phyloP scores from a whole-genome alignment of 2,329 filamentous ascomycete species.

The Esteya vermicola region DNA sequence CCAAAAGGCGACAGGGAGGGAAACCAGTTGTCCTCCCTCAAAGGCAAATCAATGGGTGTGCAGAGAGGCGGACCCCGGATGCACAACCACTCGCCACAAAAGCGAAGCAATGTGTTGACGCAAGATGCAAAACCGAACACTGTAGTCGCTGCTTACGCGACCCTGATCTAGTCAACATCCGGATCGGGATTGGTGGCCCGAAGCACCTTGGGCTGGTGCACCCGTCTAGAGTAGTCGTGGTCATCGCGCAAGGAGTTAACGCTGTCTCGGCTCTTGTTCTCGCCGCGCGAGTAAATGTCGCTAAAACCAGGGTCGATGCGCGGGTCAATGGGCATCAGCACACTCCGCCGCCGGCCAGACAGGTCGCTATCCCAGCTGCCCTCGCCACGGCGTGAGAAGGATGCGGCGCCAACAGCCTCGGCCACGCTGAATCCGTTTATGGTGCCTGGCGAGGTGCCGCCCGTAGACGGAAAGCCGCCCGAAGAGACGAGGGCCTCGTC shows the following conservation, averaged over 20 bases:
- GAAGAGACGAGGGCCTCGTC: conserved; percentile 25
- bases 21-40: too few relatives aligned
- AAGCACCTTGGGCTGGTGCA: conserved; percentile 42
- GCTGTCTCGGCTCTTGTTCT: conserved; percentile 47
- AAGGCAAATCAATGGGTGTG: too few relatives aligned
- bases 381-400: conserved; percentile 4
- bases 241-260: conserved; percentile 50
- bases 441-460: conserved; percentile 36
- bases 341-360: conserved; percentile 30
- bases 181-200: conserved; percentile 50
- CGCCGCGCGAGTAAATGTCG: conserved; percentile 37
- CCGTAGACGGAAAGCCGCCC: conserved; percentile 22
- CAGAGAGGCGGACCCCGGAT: too few relatives aligned
- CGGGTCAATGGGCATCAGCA: conserved; percentile 44
- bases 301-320: conserved; percentile 47
- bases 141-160: background rate
- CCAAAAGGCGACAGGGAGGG: background rate
- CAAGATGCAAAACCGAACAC: too few relatives aligned
- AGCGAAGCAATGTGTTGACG: too few relatives aligned
- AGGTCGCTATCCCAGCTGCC: conserved; percentile 20
- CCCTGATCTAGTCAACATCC: conserved; percentile 7
- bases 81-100: too few relatives aligned
- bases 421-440: conserved; percentile 26
- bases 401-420: conserved; percentile 16
- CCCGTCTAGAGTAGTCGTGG: conserved; percentile 49